A percentile compares a stretch with the other conserved stretches of the same genome.
Conservation (phyloP, 495 filamentous ascomycete genomes). For the Parachaetomium inaequale region DNA sequence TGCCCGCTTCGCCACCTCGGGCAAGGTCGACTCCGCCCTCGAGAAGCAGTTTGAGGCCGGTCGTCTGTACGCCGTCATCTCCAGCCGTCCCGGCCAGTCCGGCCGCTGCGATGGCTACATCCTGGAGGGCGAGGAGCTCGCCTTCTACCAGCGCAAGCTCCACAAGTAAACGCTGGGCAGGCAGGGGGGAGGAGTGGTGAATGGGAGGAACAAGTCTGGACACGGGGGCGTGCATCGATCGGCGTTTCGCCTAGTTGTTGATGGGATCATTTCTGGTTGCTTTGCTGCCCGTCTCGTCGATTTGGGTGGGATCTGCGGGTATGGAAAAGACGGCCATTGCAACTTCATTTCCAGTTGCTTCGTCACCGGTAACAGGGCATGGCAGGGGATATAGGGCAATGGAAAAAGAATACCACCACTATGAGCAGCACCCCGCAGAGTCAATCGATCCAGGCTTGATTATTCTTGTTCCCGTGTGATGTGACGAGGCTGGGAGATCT, state of each 20-base stretch:
- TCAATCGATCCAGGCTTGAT: conserved; percentile 20
- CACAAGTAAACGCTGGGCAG: conserved; percentile 68
- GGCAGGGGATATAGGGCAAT: conserved; percentile 35
- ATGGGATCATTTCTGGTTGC: conserved; percentile 30
- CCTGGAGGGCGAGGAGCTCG: conserved; percentile 97
- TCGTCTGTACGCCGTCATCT: conserved; percentile 88
- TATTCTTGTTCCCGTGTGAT: neutral
- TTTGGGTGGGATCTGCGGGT: conserved; percentile 15
- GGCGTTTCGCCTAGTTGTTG: conserved; percentile 34
- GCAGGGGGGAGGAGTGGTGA: neutral
- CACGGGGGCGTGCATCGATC: conserved; percentile 29
- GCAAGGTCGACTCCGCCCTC: conserved; percentile 89
- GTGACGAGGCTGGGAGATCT: no score
- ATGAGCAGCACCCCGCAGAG: conserved; percentile 19
- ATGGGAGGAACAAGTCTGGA: conserved; percentile 15
- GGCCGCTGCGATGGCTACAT: conserved; percentile 96
- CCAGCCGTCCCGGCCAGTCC: conserved; percentile 91
- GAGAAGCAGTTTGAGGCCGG: conserved; percentile 99
- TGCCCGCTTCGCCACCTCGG: conserved; percentile 67
- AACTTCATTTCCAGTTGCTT: conserved; percentile 29
- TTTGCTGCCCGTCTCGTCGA: conserved; percentile 19
- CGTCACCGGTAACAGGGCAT: conserved; percentile 32
- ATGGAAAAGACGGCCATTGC: conserved; percentile 20
- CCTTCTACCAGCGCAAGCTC: conserved; percentile 98
- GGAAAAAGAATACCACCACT: conserved; percentile 34